Conservation (phyloP, 257 asterid genomes). For the Solanum arcanum region DNA sequence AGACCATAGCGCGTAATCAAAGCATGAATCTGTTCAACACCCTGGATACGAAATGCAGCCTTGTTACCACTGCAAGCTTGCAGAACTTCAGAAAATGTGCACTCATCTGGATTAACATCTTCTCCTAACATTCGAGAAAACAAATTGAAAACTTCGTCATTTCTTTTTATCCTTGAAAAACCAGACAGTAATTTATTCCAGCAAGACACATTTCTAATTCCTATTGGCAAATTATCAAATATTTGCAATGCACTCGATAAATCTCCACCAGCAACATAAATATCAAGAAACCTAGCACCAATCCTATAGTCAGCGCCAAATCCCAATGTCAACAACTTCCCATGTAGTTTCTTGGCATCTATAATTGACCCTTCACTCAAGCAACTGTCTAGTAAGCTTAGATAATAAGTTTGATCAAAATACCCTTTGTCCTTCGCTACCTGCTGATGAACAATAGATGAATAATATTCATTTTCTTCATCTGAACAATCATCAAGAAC, state of each 20-base stretch:
- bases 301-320: conserved; percentile 2
- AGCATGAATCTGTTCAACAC: conserved; percentile 52
- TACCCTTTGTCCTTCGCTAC: neutral
- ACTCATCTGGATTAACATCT: conserved; percentile 24
- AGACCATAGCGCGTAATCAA: conserved; percentile 44
- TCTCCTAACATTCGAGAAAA: conserved; percentile 22
- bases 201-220: conserved; percentile 12
- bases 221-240: conserved; percentile 14
- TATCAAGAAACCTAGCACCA: conserved; percentile 8
- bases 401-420: conserved; percentile 6
- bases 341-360: conserved; percentile 18
- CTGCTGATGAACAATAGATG: neutral
- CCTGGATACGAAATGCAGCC: conserved; percentile 16
- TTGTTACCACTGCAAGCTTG: conserved; percentile 30
- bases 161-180: conserved; percentile 12
- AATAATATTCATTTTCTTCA: conserved; percentile 7
- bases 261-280: conserved; percentile 23
- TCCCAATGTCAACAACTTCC: conserved; percentile 16
- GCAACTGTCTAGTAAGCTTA: conserved; percentile 3
- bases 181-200: conserved; percentile 19
- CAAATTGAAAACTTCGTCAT: conserved; percentile 14
- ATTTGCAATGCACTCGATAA: conserved; percentile 13
- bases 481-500: conserved; percentile 4
- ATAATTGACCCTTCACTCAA: conserved; percentile 2
- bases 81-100: conserved; percentile 32